A percentile compares a stretch with the other conserved stretches of the same genome.
phyloP scores from a whole-genome alignment of 805 yeast species.

The Metschnikowia matae region DNA sequence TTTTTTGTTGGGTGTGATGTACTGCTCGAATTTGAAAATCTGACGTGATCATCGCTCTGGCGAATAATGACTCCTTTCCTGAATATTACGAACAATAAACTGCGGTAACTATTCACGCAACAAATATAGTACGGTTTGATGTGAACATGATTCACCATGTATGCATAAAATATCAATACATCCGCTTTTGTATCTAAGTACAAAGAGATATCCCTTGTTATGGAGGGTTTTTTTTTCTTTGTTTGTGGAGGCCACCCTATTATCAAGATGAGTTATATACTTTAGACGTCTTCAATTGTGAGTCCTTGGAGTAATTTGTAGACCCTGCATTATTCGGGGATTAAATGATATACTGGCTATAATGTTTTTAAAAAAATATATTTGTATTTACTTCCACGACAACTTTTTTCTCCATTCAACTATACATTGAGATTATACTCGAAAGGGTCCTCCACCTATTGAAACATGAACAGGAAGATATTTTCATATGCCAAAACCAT shows the following conservation, averaged over 20 bases:
- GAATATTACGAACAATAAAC: neutral
- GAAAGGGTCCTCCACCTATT: neutral
- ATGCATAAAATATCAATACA: neutral
- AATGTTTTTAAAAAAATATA: too few species aligned
- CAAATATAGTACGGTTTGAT: neutral
- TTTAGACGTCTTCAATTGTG: neutral
- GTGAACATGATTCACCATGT: neutral
- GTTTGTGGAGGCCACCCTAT: too few species aligned
- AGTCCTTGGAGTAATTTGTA: too few species aligned
- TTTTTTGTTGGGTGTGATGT: neutral
- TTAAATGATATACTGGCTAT: too few species aligned
- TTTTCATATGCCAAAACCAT: neutral
- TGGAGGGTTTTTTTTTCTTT: too few species aligned
- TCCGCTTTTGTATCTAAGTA: neutral
- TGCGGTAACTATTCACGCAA: conserved; percentile 1
- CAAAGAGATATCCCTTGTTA: too few species aligned
- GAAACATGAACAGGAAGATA: neutral
- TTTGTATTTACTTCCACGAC: too few species aligned
- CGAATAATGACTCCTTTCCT: neutral
- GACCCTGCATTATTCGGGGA: too few species aligned
- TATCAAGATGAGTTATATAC: neutral
- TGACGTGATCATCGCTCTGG: neutral
- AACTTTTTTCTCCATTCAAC: neutral
- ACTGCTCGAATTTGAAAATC: neutral
- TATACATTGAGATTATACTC: neutral